These are phyloP conservation scores for Chalaropsis thielavioides DNA, from an alignment of 2,329 filamentous ascomycete genomes.

Conservation along the genomic window DNA sequence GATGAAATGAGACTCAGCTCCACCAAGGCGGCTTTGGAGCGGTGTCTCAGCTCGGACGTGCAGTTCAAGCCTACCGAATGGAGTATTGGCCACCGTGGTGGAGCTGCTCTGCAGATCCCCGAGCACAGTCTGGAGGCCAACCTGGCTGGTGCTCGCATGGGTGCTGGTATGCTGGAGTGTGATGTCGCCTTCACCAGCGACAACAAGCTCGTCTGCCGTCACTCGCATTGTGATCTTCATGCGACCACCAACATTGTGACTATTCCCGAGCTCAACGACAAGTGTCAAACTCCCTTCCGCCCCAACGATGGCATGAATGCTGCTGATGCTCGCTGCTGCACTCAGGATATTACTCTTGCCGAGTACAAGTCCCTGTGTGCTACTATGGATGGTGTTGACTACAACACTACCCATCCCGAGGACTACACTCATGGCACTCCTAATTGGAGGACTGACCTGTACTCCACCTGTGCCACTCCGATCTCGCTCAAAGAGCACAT, in stretches of 20 bases:
- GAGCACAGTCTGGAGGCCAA: slow-evolving; percentile 48
- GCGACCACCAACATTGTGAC: slow-evolving; percentile 53
- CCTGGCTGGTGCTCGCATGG: slow-evolving; percentile 50
- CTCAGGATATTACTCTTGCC: slow-evolving; percentile 51
- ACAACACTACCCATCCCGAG: slow-evolving; percentile 38
- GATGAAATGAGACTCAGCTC: slow-evolving; percentile 45
- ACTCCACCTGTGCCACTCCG: slow-evolving; percentile 48
- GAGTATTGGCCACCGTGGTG: slow-evolving; percentile 49
- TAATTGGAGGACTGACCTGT: slow-evolving; percentile 50
- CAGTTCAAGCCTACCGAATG: slow-evolving; percentile 37
- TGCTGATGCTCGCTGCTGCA: slow-evolving; percentile 54
- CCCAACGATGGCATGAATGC: slow-evolving; percentile 36
- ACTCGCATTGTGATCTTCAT: slow-evolving; percentile 53
- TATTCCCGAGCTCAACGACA: slow-evolving; percentile 45
- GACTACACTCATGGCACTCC: slow-evolving; percentile 46
- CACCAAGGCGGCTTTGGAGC: slow-evolving; percentile 44
- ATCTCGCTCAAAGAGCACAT: slow-evolving; percentile 50
- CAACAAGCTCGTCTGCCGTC: slow-evolving; percentile 51
- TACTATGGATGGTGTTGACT: slow-evolving; percentile 55
- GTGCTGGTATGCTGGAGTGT: slow-evolving; percentile 51
- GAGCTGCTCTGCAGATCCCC: slow-evolving; percentile 46
- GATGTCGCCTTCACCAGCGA: slow-evolving; percentile 54
- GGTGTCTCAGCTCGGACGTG: slow-evolving; percentile 39
- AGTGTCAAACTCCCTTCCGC: slow-evolving; percentile 48
- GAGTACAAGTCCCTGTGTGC: slow-evolving; percentile 55